These are phyloP conservation scores for Pleurotus pulmonarius DNA, from an alignment of 768 basidiomycete species.

Conservation along the genomic window DNA sequence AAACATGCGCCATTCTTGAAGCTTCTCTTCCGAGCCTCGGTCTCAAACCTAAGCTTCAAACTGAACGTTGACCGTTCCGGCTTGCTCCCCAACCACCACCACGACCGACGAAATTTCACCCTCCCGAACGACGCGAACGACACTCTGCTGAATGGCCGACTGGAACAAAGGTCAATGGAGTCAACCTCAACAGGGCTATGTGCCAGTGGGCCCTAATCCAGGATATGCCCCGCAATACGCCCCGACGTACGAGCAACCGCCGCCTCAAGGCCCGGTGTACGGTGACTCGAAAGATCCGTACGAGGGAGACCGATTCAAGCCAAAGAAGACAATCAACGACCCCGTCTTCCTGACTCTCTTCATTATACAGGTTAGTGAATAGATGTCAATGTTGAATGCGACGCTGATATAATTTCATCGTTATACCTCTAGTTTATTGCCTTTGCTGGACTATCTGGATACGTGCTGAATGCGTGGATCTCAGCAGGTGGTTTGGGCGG, in stretches of 20 bases:
- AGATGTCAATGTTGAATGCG: not conserved
- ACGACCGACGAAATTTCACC: not conserved
- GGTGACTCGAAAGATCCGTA: slow-evolving; percentile 49
- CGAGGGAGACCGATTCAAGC: slow-evolving; percentile 61
- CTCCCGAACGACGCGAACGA: not conserved
- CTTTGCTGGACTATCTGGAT: slow-evolving; percentile 63
- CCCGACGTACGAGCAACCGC: slow-evolving; percentile 18
- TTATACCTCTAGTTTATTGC: slow-evolving; percentile 49
- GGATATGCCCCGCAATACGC: slow-evolving; percentile 18
- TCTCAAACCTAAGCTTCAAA: not conserved
- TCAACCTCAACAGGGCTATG: slow-evolving; percentile 7
- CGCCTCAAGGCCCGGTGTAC: slow-evolving; percentile 18
- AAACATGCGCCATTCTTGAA: not conserved
- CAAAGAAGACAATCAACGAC: slow-evolving; percentile 70
- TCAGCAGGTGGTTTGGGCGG: slow-evolving; percentile 67
- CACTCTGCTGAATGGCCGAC: slow-evolving; percentile 1
- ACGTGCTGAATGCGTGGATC: slow-evolving; percentile 61
- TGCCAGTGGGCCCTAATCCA: slow-evolving; percentile 4
- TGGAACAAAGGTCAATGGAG: slow-evolving; percentile 3
- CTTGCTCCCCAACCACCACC: not conserved
- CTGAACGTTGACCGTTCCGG: slow-evolving; percentile 5
- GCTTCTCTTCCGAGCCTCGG: not conserved
- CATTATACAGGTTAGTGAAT: slow-evolving; percentile 53
- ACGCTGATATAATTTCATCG: not conserved
- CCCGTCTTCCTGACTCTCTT: slow-evolving; percentile 69